Evolutionary conservation across 2,329 filamentous ascomycete species (phyloP), one percentile per base, ranked within the genome.

Genomic region (Neodidymelliopsis sp.): DNA sequence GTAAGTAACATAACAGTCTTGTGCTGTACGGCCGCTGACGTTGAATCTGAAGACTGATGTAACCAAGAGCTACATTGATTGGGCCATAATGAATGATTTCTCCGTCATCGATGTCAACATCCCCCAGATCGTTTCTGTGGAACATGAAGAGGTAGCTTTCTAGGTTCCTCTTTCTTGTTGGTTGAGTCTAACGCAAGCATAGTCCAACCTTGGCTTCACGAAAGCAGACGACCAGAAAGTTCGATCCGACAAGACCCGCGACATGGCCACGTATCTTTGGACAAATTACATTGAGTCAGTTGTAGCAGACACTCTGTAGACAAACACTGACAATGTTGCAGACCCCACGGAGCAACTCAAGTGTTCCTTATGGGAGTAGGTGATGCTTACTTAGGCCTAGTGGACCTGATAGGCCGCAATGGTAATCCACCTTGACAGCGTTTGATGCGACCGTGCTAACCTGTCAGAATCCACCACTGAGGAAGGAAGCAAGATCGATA

Each of bases 41-140:
- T 44, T 59, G 63, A 60, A 57, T 51, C 16, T 56, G 31, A 74
- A 96, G 91, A 85, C 89, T 75, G 92, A 97, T 79, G 83, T 85
- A 37, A 82, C 91, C 35, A 85, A 86, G 65, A 83, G 85, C 20
- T 97, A 96, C 70, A 84, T 97, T 56, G 85, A 88, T 50, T 96
- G 91, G 91, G 91, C 91, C 0, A 74, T 86, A 15, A 75, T 81
- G n/a, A 82, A 90, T 49, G 84, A 82, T 12, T 96, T 93, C 64
- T 90, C 86, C 1, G 84, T 97, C 16, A 88, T 99, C 62, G 94
- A 99, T 69, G 84, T 96, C 49, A 97, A 97, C 58, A 82, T 99
- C 2, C 93, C 93, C 0, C 87, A 87, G 56, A 84, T 91, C 62
- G 79, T 92, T 37, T 86, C 87, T 1, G 80, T 82, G 15, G 44